Evolutionary conservation across 305 asterid genomes (phyloP).

Genomic region (Fraxinus xanthoxyloides): DNA sequence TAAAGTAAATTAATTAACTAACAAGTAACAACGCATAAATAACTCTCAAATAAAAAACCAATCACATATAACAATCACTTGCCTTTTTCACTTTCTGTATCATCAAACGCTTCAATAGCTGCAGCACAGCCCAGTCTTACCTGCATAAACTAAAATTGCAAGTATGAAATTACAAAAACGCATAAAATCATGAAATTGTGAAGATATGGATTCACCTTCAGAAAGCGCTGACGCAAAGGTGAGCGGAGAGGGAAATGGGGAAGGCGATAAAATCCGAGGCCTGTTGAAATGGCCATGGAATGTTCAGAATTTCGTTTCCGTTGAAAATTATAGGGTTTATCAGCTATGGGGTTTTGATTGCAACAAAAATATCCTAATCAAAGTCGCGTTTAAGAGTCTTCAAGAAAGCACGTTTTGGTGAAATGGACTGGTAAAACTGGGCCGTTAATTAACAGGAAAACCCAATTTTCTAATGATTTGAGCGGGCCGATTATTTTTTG

Average conservation of each 20-base stretch:
- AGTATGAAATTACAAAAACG: neutral
- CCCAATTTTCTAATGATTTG: neutral
- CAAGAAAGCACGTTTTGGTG: too few species aligned
- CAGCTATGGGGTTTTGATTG: constrained; percentile 21
- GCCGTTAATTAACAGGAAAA: neutral
- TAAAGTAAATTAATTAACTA: neutral
- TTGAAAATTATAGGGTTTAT: neutral
- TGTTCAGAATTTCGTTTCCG: constrained; percentile 35
- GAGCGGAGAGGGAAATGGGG: constrained; percentile 39
- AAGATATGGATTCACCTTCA: constrained; percentile 38
- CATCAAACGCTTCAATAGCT: constrained; percentile 60
- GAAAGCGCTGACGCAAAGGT: constrained; percentile 47
- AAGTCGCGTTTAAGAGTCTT: neutral
- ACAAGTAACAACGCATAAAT: neutral
- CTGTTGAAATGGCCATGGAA: constrained; percentile 61
- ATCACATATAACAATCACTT: neutral
- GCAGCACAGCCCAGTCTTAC: constrained; percentile 46
- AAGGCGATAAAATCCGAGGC: constrained; percentile 58
- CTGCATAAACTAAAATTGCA: constrained; percentile 24
- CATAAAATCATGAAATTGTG: neutral
- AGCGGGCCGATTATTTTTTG: neutral
- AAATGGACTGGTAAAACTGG: neutral
- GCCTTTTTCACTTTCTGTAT: constrained; percentile 47
- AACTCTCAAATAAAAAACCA: neutral
- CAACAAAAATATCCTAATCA: constrained; percentile 10